Conservation (phyloP, 1,284 basidiomycete genomes). For the Pseudozyma thailandica region DNA sequence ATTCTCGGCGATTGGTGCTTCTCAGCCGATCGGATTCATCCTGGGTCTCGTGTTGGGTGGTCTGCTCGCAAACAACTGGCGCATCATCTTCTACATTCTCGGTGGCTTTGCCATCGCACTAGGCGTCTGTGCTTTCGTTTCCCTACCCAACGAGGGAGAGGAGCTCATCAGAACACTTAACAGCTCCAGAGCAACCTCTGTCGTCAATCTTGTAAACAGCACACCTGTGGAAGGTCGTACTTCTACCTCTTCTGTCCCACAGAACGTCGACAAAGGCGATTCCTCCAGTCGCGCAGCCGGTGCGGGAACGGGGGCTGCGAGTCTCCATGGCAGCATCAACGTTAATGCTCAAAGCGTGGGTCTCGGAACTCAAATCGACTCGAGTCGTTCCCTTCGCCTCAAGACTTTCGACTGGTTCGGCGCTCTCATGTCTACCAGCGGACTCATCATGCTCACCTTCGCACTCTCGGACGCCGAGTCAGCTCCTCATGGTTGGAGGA, state of each 20-base stretch:
- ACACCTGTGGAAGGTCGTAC: slow-evolving; percentile 5
- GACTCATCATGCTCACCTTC: slow-evolving; percentile 82
- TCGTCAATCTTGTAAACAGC: slow-evolving; percentile 13
- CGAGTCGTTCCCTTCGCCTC: slow-evolving; percentile 32
- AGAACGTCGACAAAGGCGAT: slow-evolving; percentile 5
- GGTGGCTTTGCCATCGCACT: slow-evolving; percentile 73
- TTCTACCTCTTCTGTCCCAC: slow-evolving; percentile 2
- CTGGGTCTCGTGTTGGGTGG: slow-evolving; percentile 78
- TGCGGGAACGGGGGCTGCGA: neutral
- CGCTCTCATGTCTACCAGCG: slow-evolving; percentile 78
- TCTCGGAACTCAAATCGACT: neutral
- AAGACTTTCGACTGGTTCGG: slow-evolving; percentile 81
- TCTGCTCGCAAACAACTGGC: slow-evolving; percentile 74
- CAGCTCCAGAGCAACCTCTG: slow-evolving; percentile 12
- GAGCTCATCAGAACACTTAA: slow-evolving; percentile 23
- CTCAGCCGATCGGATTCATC: slow-evolving; percentile 76
- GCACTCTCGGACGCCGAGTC: slow-evolving; percentile 79
- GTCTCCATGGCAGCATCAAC: neutral
- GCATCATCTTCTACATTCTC: slow-evolving; percentile 74
- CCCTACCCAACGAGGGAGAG: slow-evolving; percentile 69
- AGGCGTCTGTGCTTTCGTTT: slow-evolving; percentile 70
- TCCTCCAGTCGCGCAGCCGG: slow-evolving; percentile 5
- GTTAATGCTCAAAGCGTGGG: neutral
- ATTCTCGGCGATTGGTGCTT: slow-evolving; percentile 70
- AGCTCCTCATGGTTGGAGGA: slow-evolving; percentile 79